Evolutionary conservation across 140 eudicot species (phyloP).

Genomic region (Erigeron philadelphicus): DNA sequence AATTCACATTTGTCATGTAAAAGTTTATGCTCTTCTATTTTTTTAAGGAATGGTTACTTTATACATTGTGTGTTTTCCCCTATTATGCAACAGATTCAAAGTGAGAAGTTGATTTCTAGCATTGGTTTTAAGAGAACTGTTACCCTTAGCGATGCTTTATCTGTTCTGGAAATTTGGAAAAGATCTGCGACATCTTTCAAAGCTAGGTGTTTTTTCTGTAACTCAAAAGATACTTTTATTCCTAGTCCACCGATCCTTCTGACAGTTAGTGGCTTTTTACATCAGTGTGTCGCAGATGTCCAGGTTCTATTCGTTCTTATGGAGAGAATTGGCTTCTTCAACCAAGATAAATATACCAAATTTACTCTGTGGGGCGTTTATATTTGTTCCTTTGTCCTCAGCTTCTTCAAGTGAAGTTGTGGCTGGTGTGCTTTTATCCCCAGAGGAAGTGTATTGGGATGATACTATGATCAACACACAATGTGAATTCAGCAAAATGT

Average conservation of each 20-base stretch:
- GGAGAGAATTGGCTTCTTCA: slow-evolving; percentile 53
- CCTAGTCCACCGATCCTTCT: slow-evolving; percentile 2
- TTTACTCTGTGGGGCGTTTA: slow-evolving; percentile 48
- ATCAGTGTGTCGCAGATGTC: slow-evolving; percentile 77
- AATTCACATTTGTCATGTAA: no score
- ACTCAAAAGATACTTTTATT: neutral
- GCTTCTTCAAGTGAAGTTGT: slow-evolving; percentile 43
- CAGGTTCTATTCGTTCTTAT: slow-evolving; percentile 55
- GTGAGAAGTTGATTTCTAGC: slow-evolving; percentile 50
- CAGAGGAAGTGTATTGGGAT: slow-evolving; percentile 83
- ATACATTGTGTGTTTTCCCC: neutral
- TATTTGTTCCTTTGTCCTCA: slow-evolving; percentile 56
- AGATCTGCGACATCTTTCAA: slow-evolving; percentile 43
- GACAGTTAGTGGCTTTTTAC: slow-evolving; percentile 10
- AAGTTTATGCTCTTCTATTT: no score
- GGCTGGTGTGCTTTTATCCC: slow-evolving; percentile 59
- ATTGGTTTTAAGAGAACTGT: slow-evolving; percentile 67
- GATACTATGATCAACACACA: slow-evolving; percentile 38
- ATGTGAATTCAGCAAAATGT: slow-evolving; percentile 36
- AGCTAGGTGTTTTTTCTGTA: slow-evolving; percentile 52
- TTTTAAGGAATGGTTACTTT: neutral
- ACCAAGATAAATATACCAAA: slow-evolving; percentile 35
- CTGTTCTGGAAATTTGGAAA: slow-evolving; percentile 63
- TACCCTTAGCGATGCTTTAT: slow-evolving; percentile 53
- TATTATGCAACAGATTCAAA: slow-evolving; percentile 49